Evolutionary conservation across 208 protist species (phyloP).

Genomic region (Crithidia expoeki): DNA sequence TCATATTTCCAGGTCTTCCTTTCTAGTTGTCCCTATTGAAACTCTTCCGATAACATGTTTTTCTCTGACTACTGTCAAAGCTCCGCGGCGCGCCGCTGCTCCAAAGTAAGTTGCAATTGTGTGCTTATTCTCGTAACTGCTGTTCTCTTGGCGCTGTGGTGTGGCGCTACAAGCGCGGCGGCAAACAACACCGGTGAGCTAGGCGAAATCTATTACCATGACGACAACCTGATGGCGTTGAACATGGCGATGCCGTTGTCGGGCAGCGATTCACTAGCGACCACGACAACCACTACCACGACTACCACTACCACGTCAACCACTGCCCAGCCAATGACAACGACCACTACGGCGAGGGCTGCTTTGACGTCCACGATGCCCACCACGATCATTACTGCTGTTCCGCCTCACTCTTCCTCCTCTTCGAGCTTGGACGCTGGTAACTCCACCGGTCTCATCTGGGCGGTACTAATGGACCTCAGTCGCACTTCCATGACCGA

Average conservation of each 20-base stretch:
- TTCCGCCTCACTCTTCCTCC: background rate
- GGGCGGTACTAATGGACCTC: conserved; percentile 66
- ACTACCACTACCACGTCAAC: background rate
- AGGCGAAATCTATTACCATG: background rate
- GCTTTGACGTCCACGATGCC: background rate
- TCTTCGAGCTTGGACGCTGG: background rate
- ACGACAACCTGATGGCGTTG: background rate
- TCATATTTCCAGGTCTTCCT: no score
- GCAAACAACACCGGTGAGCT: background rate
- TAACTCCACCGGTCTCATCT: conserved; percentile 30
- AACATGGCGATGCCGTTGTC: background rate
- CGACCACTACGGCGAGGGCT: background rate
- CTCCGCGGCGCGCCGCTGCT: background rate
- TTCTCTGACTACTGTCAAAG: background rate
- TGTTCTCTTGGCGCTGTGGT: background rate
- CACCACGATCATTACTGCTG: background rate
- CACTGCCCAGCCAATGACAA: background rate
- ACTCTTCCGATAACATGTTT: background rate
- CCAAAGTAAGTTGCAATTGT: background rate
- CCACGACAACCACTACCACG: background rate
- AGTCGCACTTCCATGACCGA: conserved; percentile 44
- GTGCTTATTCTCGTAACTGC: background rate
- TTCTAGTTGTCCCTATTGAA: background rate
- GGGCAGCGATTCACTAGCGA: background rate
- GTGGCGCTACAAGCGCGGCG: background rate